A percentile compares a stretch with the other conserved stretches of the same genome.
Evolutionary conservation across 2,329 filamentous ascomycete genomes (phyloP).

Genomic region (Diplodia seriata): DNA sequence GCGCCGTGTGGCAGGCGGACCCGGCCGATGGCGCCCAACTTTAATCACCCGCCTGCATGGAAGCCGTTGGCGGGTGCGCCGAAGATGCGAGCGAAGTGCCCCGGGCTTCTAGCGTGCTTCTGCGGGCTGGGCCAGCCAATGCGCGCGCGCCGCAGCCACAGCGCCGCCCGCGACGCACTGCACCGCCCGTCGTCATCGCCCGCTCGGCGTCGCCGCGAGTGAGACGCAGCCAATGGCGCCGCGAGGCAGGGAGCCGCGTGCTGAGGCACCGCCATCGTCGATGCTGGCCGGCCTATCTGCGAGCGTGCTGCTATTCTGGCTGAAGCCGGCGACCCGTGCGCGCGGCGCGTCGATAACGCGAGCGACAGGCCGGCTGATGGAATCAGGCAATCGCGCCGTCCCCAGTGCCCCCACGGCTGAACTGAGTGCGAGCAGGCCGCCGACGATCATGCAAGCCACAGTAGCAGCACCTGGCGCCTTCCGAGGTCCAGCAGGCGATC

Average conservation of each 20-base stretch:
- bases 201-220: conserved; percentile 22
- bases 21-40: conserved; percentile 27
- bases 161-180: neutral
- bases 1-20: conserved; percentile 16
- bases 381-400: conserved; percentile 25
- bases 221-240: conserved; percentile 13
- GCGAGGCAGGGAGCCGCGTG: neutral
- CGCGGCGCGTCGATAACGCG: conserved; percentile 24
- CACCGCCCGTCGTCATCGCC: neutral
- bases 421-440: neutral
- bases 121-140: neutral
- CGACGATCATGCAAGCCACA: conserved; percentile 32
- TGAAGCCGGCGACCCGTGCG: conserved; percentile 16
- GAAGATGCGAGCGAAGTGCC: conserved; percentile 29
- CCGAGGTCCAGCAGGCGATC: conserved; percentile 29
- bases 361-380: conserved; percentile 23
- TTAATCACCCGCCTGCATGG: conserved; percentile 30
- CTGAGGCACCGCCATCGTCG: neutral
- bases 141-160: conserved; percentile 11
- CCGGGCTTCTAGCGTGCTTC: conserved; percentile 28
- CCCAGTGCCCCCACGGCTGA: conserved; percentile 14
- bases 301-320: conserved; percentile 18
- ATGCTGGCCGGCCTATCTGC: neutral
- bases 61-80: conserved; percentile 30
- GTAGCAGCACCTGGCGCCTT: conserved; percentile 22